Conservation (phyloP, 1,139 yeast genomes). For the Kurtzmaniella quercitrusa region DNA sequence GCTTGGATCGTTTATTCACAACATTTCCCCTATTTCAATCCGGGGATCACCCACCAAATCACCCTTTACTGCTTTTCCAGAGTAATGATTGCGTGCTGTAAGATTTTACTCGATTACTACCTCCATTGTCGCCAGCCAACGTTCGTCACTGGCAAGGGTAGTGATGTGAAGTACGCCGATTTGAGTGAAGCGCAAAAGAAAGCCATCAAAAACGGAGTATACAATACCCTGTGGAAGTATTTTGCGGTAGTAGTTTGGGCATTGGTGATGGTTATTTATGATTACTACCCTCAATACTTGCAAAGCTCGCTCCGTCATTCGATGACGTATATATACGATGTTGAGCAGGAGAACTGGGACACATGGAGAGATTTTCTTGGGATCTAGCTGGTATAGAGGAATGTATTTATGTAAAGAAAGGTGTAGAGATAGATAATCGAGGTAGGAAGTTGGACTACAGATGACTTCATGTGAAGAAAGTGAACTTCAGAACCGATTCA, state of each 20-base stretch:
- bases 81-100: slow-evolving; percentile 50
- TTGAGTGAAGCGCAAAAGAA: slow-evolving; percentile 27
- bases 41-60: slow-evolving; percentile 54
- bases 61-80: slow-evolving; percentile 61
- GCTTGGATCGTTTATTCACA: slow-evolving; percentile 67
- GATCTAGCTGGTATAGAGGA: slow-evolving; percentile 11
- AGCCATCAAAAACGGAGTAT: slow-evolving; percentile 30
- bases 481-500: too few relatives aligned
- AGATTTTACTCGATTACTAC: slow-evolving; percentile 39
- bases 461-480: too few relatives aligned
- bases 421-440: neutral
- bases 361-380: slow-evolving; percentile 44
- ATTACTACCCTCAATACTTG: slow-evolving; percentile 57
- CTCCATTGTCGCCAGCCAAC: slow-evolving; percentile 35
- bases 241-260: slow-evolving; percentile 77
- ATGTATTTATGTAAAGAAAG: neutral
- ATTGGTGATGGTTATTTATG: slow-evolving; percentile 66
- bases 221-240: slow-evolving; percentile 53
- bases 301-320: slow-evolving; percentile 67
- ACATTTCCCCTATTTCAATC: slow-evolving; percentile 40
- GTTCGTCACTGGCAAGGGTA: slow-evolving; percentile 19
- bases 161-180: slow-evolving; percentile 26
- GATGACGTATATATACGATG: slow-evolving; percentile 69
- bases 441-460: neutral
- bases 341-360: slow-evolving; percentile 40